Evolutionary conservation across 2,329 filamentous ascomycete genomes (phyloP), one percentile per base, ranked within the genome.

Genomic region (Nemania diffusa): DNA sequence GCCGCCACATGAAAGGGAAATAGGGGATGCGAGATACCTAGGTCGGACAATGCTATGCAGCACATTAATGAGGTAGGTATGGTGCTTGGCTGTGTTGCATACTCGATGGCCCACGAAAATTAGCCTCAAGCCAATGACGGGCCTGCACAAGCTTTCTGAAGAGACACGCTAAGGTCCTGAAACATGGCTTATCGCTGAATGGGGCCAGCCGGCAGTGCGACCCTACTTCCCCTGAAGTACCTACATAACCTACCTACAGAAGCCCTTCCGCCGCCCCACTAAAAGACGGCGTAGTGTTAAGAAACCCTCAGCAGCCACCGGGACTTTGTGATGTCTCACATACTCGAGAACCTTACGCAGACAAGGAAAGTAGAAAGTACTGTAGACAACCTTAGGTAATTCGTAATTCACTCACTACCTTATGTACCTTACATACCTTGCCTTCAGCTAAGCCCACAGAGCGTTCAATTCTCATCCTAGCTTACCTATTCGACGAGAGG

Each of bases 161-260:
- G 51, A 62, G 64, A 48, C 61, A 64, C 64, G 61, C 69, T 71
- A 71, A 61, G 50, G 51, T 67, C 64, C 67, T 71, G 69, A 71
- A 71, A 71, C 69, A 69, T 65, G 42, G 69, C 64, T 67, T 61
- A 53, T 63, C 27, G 56, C 64, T 57, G 42, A 58, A 56, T 60
- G 44, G 46, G 58, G 50, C 26, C 46, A 34, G 17, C 37, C 55
- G 48, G 61, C 46, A 55, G 32, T 51, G 55, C 59, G n/a, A 24
- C 29, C n/a, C 17, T 46, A 46, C 6, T 20, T 29, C 46, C 55
- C 55, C 37, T 56, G 40, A 44, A 26, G 48, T 27, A 50, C 6
- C 6, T 44, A 44, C 17, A 20, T 17, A n/a, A 44, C 2, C 40
- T 44, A 20, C 13, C 40, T 44, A 44, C n/a, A n/a, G n/a, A n/a